Conservation (phyloP, 2,329 filamentous ascomycete genomes). For the Exserohilum rostratum region DNA sequence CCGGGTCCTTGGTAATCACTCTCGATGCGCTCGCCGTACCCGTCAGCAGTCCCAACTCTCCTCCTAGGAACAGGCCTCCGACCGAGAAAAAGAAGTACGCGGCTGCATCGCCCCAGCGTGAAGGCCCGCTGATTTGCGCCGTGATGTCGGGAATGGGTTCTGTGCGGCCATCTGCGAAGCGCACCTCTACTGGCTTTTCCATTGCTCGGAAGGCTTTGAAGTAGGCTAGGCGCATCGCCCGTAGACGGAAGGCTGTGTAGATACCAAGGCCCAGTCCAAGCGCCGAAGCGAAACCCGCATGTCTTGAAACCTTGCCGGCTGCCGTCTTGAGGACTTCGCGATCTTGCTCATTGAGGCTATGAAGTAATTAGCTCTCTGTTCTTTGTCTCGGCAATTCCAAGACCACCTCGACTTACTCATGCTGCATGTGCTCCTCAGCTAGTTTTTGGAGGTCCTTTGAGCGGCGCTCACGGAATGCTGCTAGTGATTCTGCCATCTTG, state of each 20-base stretch:
- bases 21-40: slow-evolving; percentile 62
- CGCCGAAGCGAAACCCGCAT: slow-evolving; percentile 64
- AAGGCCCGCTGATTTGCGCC: slow-evolving; percentile 60
- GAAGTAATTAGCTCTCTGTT: slow-evolving; percentile 4
- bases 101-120: slow-evolving; percentile 63
- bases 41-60: slow-evolving; percentile 66
- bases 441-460: slow-evolving; percentile 38
- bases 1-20: slow-evolving; percentile 60
- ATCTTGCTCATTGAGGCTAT: slow-evolving; percentile 60
- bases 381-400: too few species aligned
- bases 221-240: slow-evolving; percentile 61
- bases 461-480: slow-evolving; percentile 37
- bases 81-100: slow-evolving; percentile 68
- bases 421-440: slow-evolving; percentile 42
- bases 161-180: slow-evolving; percentile 66
- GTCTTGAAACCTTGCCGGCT: slow-evolving; percentile 60
- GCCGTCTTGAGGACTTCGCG: slow-evolving; percentile 64
- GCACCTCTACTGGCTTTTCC: slow-evolving; percentile 66
- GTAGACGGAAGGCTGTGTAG: slow-evolving; percentile 60
- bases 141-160: slow-evolving; percentile 67
- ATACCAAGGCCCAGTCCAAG: slow-evolving; percentile 66
- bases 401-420: slow-evolving; percentile 33
- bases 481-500: slow-evolving; percentile 39
- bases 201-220: slow-evolving; percentile 66
- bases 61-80: slow-evolving; percentile 68